phyloP scores from a whole-genome alignment of 1,284 basidiomycete species.

The Cutaneotrichosporon dermatis region DNA sequence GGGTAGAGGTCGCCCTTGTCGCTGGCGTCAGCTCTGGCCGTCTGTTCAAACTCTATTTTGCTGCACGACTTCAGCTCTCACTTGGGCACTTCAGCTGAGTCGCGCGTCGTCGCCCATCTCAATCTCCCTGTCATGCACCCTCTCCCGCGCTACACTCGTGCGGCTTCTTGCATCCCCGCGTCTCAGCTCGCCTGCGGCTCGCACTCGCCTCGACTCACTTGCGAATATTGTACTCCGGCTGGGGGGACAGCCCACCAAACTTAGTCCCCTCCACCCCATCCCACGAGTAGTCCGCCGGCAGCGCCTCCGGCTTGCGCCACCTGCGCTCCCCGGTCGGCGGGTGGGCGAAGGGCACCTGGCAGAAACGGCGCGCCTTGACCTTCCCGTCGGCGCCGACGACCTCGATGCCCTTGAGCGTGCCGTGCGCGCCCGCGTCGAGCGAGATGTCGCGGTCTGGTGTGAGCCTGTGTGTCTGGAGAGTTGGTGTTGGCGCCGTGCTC shows the following conservation, averaged over 20 bases:
- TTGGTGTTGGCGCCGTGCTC: too few species aligned
- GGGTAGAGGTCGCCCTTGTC: conserved; percentile 14
- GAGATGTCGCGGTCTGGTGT: conserved; percentile 19
- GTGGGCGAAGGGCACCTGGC: conserved; percentile 21
- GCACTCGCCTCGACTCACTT: conserved; percentile 13
- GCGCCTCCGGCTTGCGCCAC: conserved; percentile 22
- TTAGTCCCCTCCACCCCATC: conserved; percentile 13
- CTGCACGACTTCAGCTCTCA: too few species aligned
- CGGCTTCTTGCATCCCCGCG: too few species aligned
- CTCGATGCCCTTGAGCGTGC: conserved; percentile 18
- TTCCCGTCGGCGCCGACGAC: conserved; percentile 18
- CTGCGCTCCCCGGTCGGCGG: conserved; percentile 21
- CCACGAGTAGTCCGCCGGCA: conserved; percentile 18
- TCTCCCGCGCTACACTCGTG: too few species aligned
- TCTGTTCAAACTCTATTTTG: too few species aligned
- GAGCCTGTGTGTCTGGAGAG: background rate
- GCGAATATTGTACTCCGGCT: conserved; percentile 22
- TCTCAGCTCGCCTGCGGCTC: too few species aligned
- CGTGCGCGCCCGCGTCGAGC: conserved; percentile 21
- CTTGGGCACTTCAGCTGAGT: too few species aligned
- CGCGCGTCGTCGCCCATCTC: too few species aligned
- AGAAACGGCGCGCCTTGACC: conserved; percentile 23
- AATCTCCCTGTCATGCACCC: too few species aligned
- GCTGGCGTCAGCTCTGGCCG: conserved; percentile 2
- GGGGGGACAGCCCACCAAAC: conserved; percentile 21